Base-by-base conservation (phyloP, 2,329 filamentous ascomycete species). In the Talaromyces sp. region DNA sequence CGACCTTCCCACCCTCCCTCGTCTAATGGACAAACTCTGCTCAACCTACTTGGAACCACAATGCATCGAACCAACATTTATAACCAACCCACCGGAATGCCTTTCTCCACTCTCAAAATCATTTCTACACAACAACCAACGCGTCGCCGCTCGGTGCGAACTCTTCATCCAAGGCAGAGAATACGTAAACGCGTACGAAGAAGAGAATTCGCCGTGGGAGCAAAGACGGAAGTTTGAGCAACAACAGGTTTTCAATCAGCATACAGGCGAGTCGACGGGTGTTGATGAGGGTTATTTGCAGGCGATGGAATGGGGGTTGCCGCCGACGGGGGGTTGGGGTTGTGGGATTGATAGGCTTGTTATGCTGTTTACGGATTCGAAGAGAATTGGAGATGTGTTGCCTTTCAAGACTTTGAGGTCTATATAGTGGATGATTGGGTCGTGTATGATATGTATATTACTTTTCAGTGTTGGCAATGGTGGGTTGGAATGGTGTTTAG, bases 251-350 rank as follows among this genome's bases (percentile, higher is more conserved):
- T 83, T 76, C 68, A 79, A 79, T 64, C 80, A 78, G 1, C 81
- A 82, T 1, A 82, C 81, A 16, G 81, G 79, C 41, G 82, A 85
- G 56, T 78, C 79, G 67, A 70, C 80, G 66, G 71, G 84, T 71
- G 72, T 84, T 76, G 93, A 97, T 72, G 90, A 96, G 79, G 90
- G 87, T 72, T 99, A 97, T 73, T 81, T 97, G 56, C 86, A 89
- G 70, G 92, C 91, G 3, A 79, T 99, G 60, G 92, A 96, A 75
- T 92, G 91, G 80, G 95, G 92, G 0, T 80, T 99, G 66, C 95
- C 95, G n/a, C 92, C 95, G 0, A 99, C 95, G 0, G 95, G 94
- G 0, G 95, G 95, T 4, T 99, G 95, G 95, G 95, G 95, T 1
- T 96, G 93, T 72, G 95, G 95, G 1, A 82, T 99, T 49, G 95